These are phyloP conservation scores for Coemansia sp. DNA, from an alignment of 192 early-diverging fungal genomes.

Conservation along the genomic window DNA sequence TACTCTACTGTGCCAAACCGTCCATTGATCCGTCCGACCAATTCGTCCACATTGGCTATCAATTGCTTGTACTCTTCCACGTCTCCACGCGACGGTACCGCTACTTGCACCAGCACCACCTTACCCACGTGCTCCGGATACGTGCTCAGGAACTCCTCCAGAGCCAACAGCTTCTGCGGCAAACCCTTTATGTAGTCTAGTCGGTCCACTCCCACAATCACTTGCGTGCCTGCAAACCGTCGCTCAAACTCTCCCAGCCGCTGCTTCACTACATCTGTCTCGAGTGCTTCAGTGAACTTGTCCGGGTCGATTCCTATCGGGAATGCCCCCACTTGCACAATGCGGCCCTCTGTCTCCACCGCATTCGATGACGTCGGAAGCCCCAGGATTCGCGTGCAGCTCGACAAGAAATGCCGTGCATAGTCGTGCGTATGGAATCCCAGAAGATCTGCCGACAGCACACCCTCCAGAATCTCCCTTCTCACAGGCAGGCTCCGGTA, in stretches of 20 bases:
- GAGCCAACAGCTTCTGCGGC: conserved; percentile 96
- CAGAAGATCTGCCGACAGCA: conserved; percentile 87
- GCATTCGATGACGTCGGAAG: conserved; percentile 90
- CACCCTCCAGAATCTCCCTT: conserved; percentile 88
- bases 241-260: conserved; percentile 80
- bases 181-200: conserved; percentile 99
- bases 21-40: conserved; percentile 98
- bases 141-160: conserved; percentile 84
- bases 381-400: conserved; percentile 95
- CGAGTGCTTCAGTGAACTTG: conserved; percentile 86
- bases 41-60: conserved; percentile 89
- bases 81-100: conserved; percentile 96
- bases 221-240: conserved; percentile 80
- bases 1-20: conserved; percentile 93
- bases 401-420: conserved; percentile 95
- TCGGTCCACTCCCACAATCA: conserved; percentile 97
- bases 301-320: conserved; percentile 98
- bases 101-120: conserved; percentile 95
- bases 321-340: conserved; percentile 96
- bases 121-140: conserved; percentile 92
- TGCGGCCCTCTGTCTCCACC: conserved; percentile 89
- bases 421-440: conserved; percentile 99
- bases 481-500: conserved; percentile 96
- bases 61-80: conserved; percentile 98
- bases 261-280: conserved; percentile 62